These are phyloP conservation scores for Rhizopogon roseolus DNA, from an alignment of 768 basidiomycete genomes.

Conservation along the genomic window DNA sequence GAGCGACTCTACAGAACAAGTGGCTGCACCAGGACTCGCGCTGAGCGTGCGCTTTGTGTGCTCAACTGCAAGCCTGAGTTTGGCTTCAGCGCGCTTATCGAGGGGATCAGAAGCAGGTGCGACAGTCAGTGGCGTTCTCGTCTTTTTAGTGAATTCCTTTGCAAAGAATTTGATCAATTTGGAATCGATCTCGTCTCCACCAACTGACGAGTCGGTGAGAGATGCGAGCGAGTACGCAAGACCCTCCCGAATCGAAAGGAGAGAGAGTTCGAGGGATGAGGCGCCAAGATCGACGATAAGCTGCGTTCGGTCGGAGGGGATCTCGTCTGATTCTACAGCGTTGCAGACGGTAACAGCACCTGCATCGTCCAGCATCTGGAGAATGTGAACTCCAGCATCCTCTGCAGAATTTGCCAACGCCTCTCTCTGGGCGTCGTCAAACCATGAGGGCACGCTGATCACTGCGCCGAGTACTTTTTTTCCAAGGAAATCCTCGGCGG, in stretches of 20 bases:
- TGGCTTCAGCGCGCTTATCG: slow-evolving; percentile 88
- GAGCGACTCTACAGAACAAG: slow-evolving; percentile 89
- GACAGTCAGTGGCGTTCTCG: slow-evolving; percentile 66
- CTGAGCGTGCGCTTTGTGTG: slow-evolving; percentile 92
- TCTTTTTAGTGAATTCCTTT: slow-evolving; percentile 97
- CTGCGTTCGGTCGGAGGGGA: slow-evolving; percentile 63
- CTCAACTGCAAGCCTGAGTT: slow-evolving; percentile 87
- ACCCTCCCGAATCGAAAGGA: slow-evolving; percentile 74
- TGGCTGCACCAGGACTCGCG: slow-evolving; percentile 82
- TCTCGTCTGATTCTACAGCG: slow-evolving; percentile 36
- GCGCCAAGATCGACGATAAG: slow-evolving; percentile 80
- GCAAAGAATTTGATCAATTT: slow-evolving; percentile 88
- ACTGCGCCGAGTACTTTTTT: slow-evolving; percentile 76
- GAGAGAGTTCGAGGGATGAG: slow-evolving; percentile 62
- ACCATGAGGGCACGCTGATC: slow-evolving; percentile 76
- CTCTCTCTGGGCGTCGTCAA: slow-evolving; percentile 59
- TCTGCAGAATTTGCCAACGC: slow-evolving; percentile 72
- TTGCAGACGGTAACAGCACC: slow-evolving; percentile 64
- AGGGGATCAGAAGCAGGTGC: slow-evolving; percentile 50
- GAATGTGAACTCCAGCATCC: slow-evolving; percentile 76
- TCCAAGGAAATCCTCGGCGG: slow-evolving; percentile 89
- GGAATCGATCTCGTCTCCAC: slow-evolving; percentile 73
- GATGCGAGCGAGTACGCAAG: slow-evolving; percentile 62
- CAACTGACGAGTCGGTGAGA: slow-evolving; percentile 39
- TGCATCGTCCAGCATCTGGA: slow-evolving; percentile 86